Percentiles rank a stretch among this genome's conserved stretches.
These are phyloP conservation scores for Abelmoschus esculentus DNA, from an alignment of 345 rosid species.

Conservation along the genomic window DNA sequence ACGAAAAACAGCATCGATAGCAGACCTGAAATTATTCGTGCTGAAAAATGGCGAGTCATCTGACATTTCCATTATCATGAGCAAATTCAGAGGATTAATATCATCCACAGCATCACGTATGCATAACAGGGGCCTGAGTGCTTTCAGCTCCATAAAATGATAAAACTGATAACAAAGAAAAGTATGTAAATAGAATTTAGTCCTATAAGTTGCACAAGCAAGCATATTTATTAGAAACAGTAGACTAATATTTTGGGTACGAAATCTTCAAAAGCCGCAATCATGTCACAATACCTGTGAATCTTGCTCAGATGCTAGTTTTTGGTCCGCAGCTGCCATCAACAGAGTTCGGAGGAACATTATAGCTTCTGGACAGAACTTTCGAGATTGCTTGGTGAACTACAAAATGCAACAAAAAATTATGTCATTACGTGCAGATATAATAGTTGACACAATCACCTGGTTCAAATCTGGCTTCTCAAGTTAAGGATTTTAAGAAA, in stretches of 20 bases:
- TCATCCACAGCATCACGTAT: constrained; percentile 32
- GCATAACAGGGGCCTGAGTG: constrained; percentile 45
- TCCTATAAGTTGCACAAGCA: background rate
- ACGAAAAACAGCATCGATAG: background rate
- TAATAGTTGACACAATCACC: background rate
- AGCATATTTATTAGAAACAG: background rate
- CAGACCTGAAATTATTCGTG: constrained; percentile 77
- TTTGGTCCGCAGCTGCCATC: constrained; percentile 48
- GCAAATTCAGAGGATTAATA: constrained; percentile 58
- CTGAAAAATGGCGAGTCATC: constrained; percentile 56
- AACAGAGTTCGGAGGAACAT: constrained; percentile 56
- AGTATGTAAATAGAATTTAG: background rate
- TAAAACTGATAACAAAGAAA: constrained; percentile 43
- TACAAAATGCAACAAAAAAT: background rate
- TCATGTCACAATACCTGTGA: constrained; percentile 36
- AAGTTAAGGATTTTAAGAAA: background rate
- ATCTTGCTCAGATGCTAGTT: constrained; percentile 32
- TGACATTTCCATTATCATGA: constrained; percentile 50
- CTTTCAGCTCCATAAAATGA: constrained; percentile 55
- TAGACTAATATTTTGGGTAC: background rate
- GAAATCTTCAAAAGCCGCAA: background rate
- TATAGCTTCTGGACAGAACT: constrained; percentile 84
- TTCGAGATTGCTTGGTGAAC: constrained; percentile 50
- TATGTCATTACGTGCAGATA: background rate
- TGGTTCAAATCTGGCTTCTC: background rate